Evolutionary conservation across 1,139 yeast species (phyloP).

Genomic region (Wickerhamomyces sp.): DNA sequence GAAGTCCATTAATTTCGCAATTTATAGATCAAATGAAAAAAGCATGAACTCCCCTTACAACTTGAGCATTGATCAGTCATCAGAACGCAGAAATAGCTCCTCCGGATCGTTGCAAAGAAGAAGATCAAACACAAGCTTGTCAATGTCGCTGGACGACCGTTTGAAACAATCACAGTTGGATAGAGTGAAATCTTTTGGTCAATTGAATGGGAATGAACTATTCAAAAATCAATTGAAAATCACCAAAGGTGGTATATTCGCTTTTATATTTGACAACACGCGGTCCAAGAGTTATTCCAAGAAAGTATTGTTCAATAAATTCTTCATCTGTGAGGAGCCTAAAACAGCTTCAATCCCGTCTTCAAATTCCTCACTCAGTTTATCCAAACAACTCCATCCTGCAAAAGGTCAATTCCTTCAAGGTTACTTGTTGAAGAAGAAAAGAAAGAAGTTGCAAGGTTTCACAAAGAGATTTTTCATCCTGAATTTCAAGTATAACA

Average conservation of each 20-base stretch:
- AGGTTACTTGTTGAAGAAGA: slow-evolving; percentile 73
- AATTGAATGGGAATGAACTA: slow-evolving; percentile 48
- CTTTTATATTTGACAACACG: slow-evolving; percentile 88
- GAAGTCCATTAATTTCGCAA: slow-evolving; percentile 56
- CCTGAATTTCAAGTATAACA: slow-evolving; percentile 75
- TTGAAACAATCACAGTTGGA: slow-evolving; percentile 34
- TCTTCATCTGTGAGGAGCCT: slow-evolving; percentile 22
- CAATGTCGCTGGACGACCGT: slow-evolving; percentile 33
- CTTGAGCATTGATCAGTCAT: slow-evolving; percentile 1
- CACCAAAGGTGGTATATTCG: slow-evolving; percentile 50
- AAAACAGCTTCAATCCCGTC: slow-evolving; percentile 8
- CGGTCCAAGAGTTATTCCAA: slow-evolving; percentile 83
- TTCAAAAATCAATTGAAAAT: slow-evolving; percentile 60
- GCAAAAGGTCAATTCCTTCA: slow-evolving; percentile 63
- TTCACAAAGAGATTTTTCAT: slow-evolving; percentile 81
- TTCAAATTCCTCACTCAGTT: slow-evolving; percentile 12
- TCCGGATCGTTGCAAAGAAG: slow-evolving; percentile 17
- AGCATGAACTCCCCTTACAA: slow-evolving; percentile 9
- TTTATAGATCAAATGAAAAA: slow-evolving; percentile 29
- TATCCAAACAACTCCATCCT: slow-evolving; percentile 26
- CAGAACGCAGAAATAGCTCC: slow-evolving; percentile 8
- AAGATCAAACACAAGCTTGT: slow-evolving; percentile 26
- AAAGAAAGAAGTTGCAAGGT: slow-evolving; percentile 79
- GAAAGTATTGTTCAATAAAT: slow-evolving; percentile 60
- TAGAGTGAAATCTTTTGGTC: slow-evolving; percentile 40